Conservation (phyloP, 2,329 filamentous ascomycete species). For the Cladophialophora psammophila region DNA sequence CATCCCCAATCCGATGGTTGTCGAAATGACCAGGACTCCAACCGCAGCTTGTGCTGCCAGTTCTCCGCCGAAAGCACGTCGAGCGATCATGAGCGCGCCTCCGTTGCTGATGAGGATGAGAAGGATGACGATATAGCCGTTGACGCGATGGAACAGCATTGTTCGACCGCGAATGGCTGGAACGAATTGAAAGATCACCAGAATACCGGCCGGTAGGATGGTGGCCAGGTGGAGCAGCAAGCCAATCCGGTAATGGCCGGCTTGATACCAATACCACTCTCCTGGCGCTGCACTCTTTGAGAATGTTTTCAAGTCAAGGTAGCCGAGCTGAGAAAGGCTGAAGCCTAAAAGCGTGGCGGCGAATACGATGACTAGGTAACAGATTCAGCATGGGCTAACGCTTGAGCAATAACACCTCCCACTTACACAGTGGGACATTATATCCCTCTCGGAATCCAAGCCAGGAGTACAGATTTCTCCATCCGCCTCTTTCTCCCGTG, state of each 20-base stretch:
- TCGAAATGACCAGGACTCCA: constrained; percentile 54
- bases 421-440: constrained; percentile 22
- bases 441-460: constrained; percentile 24
- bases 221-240: constrained; percentile 51
- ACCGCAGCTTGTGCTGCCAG: constrained; percentile 58
- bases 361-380: constrained; percentile 49
- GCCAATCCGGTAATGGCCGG: constrained; percentile 40
- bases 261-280: constrained; percentile 28
- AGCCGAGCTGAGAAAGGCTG: constrained; percentile 57
- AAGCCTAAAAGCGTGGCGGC: constrained; percentile 58
- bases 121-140: constrained; percentile 62
- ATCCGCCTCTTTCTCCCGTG: too few species aligned
- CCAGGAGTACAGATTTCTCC: constrained; percentile 7
- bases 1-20: constrained; percentile 53
- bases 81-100: constrained; percentile 61
- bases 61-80: constrained; percentile 62
- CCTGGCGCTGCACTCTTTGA: constrained; percentile 15
- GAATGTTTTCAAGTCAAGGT: constrained; percentile 55
- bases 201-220: constrained; percentile 48
- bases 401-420: neutral
- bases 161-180: constrained; percentile 54
- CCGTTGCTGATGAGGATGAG: constrained; percentile 56
- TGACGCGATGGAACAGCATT: constrained; percentile 65
- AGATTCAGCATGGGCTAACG: neutral
- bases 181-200: constrained; percentile 51